phyloP scores from a whole-genome alignment of 1,139 yeast species.

The Scheffersomyces insectosa region DNA sequence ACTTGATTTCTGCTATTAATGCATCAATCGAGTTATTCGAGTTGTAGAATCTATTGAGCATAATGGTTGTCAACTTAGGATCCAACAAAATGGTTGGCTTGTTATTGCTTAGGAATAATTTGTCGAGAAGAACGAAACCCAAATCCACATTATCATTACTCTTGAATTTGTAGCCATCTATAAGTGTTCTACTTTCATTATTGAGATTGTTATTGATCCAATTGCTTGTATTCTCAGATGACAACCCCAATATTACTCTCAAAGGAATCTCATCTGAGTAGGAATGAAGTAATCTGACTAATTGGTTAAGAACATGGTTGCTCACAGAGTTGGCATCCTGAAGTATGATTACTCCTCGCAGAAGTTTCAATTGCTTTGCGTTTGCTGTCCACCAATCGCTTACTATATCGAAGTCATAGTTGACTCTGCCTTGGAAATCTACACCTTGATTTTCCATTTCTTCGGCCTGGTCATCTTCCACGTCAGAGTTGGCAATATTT shows the following conservation, averaged over 20 bases:
- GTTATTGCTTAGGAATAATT: slow-evolving; percentile 31
- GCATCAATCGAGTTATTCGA: slow-evolving; percentile 55
- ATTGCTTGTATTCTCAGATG: slow-evolving; percentile 43
- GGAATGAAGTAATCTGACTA: slow-evolving; percentile 48
- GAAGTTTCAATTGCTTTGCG: slow-evolving; percentile 7
- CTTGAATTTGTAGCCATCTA: slow-evolving; percentile 44
- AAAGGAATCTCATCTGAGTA: slow-evolving; percentile 39
- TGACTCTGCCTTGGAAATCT: slow-evolving; percentile 28
- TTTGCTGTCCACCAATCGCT: slow-evolving; percentile 41
- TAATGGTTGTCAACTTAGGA: slow-evolving; percentile 33
- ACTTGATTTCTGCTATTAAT: slow-evolving; percentile 52
- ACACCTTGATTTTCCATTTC: slow-evolving; percentile 7
- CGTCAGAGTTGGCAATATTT: slow-evolving; percentile 10
- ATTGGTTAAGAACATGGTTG: slow-evolving; percentile 48
- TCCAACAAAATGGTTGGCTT: slow-evolving; percentile 18
- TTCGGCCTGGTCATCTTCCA: slow-evolving; percentile 12
- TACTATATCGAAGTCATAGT: slow-evolving; percentile 56
- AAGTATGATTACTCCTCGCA: slow-evolving; percentile 46
- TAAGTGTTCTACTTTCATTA: slow-evolving; percentile 30
- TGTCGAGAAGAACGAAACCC: slow-evolving; percentile 39
- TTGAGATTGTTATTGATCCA: slow-evolving; percentile 40
- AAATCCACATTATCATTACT: slow-evolving; percentile 42
- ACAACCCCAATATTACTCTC: slow-evolving; percentile 53
- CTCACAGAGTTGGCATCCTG: slow-evolving; percentile 68
- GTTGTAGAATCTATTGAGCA: slow-evolving; percentile 39